These are phyloP conservation scores for Fusarium nodosum DNA, from an alignment of 2,329 filamentous ascomycete genomes.

Conservation along the genomic window DNA sequence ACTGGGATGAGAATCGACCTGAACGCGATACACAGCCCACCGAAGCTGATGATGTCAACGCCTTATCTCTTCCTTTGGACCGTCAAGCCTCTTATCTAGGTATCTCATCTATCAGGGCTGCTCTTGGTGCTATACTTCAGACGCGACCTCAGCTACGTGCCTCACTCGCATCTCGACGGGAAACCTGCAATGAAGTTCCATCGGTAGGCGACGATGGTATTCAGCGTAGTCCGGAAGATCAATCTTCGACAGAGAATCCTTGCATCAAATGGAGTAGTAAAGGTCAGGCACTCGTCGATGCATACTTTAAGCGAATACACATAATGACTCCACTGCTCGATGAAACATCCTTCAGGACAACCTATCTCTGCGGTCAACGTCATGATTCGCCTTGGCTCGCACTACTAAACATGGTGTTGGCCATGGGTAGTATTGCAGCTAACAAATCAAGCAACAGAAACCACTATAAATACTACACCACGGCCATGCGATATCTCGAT, in stretches of 20 bases:
- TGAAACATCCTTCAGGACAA: slow-evolving; percentile 13
- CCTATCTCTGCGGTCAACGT: neutral
- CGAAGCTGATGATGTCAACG: slow-evolving; percentile 22
- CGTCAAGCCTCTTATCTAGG: slow-evolving; percentile 16
- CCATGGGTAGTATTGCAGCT: slow-evolving; percentile 10
- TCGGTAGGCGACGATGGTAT: neutral
- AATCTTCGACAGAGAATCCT: neutral
- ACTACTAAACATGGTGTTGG: slow-evolving; percentile 14
- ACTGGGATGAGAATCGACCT: slow-evolving; percentile 14
- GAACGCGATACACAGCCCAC: slow-evolving; percentile 7
- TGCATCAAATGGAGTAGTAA: slow-evolving; percentile 7
- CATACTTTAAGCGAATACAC: slow-evolving; percentile 16
- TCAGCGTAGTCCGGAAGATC: neutral
- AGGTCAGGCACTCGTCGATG: slow-evolving; percentile 8
- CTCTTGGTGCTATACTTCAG: slow-evolving; percentile 18
- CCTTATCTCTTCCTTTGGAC: slow-evolving; percentile 14
- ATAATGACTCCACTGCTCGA: slow-evolving; percentile 13
- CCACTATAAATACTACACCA: slow-evolving; percentile 14
- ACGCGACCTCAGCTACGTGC: slow-evolving; percentile 10
- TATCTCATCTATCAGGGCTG: slow-evolving; percentile 14
- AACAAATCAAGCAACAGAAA: slow-evolving; percentile 10
- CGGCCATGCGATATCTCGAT: slow-evolving; percentile 13
- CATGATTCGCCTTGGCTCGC: slow-evolving; percentile 13
- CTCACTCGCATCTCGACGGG: slow-evolving; percentile 9
- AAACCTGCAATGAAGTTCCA: neutral